Base-by-base conservation (phyloP, 805 yeast genomes). In the Metschnikowia continentalis region DNA sequence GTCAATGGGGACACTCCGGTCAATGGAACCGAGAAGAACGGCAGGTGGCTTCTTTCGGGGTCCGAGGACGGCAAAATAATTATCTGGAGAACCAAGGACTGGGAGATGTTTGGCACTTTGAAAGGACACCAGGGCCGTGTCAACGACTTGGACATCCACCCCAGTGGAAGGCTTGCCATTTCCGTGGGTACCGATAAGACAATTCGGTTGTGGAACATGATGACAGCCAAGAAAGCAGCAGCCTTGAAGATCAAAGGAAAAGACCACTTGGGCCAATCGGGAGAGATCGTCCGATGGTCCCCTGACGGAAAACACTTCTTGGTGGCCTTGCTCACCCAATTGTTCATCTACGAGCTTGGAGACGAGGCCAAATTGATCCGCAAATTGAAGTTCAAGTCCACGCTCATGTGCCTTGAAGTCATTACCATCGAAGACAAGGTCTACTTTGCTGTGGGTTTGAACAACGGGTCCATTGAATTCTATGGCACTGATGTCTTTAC, bases 171-270 rank as follows among this genome's bases (percentile, higher is more conserved):
- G 69, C 82, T 94, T 51, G 97, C 97, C 5, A 80, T 94, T 26
- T 86, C 95, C 53, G 96, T 90, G 4, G 88, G 95, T 51, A 83
- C 80, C 30, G 99, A 94, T 67, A 80, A 81, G 54, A 86, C 96
- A 6, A 77, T 94, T 35, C 77, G 92, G 62, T 76, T 94, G 52
- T 94, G 99, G 99, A 94, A 94, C 65, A 74, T 94, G 57, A 92
- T 94, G 98, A 92, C 97, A 1, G 94, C 90, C 13, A 88, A 88
- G 65, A 91, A 90, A 68, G 98, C 98, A 17, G 91, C 96, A 1
- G 76, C 80, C 10, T 72, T 91, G 68, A 90, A 87, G 62, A 70
- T 88, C 53, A 84, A 79, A 63, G 86, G 85, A 37, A 81, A 76
- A 53, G 88, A 84, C 62, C 83, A 85, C 56, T 68, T 77, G 52